phyloP scores from a whole-genome alignment of 139 green algal species.

The Volvox reticuliferus region DNA sequence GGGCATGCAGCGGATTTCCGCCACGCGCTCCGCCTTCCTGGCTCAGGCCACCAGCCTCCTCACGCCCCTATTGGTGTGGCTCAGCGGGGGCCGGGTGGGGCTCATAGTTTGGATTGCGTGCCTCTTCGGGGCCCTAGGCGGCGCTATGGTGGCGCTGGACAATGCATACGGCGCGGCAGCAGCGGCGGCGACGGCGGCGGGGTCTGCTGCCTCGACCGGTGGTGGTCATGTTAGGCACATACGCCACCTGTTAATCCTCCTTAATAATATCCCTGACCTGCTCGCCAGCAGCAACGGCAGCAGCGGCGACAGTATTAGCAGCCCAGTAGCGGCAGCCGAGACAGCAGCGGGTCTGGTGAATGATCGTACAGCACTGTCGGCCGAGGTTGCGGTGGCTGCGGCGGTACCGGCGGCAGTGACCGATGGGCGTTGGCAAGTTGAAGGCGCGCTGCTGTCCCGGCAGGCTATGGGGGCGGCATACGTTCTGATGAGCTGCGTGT shows the following conservation, averaged over 20 bases:
- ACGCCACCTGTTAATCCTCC: not conserved
- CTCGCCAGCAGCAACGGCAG: not conserved
- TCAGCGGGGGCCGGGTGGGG: constrained; percentile 1
- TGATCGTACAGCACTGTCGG: not conserved
- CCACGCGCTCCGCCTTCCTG: constrained; percentile 38
- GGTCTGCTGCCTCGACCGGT: not conserved
- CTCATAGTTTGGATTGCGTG: constrained; percentile 22
- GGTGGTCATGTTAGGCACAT: not conserved
- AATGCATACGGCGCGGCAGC: not conserved
- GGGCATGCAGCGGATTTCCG: constrained; percentile 34
- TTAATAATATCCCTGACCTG: not conserved
- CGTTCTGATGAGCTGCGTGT: constrained; percentile 31
- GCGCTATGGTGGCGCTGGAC: constrained; percentile 38
- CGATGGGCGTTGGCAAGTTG: not conserved
- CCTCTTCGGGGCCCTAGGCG: not conserved
- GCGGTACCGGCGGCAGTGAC: not conserved
- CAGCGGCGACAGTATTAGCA: not conserved
- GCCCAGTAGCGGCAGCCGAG: not conserved
- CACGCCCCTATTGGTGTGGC: constrained; percentile 33
- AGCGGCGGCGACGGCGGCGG: not conserved
- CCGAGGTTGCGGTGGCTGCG: not conserved
- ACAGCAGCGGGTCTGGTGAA: not conserved
- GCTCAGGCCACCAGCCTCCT: constrained; percentile 41
- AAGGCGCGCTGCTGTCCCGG: not conserved
- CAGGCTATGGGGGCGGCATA: constrained; percentile 8